Base-by-base conservation (phyloP, 371 early-diverging fungal genomes). In the Mucor lusitanicus region DNA sequence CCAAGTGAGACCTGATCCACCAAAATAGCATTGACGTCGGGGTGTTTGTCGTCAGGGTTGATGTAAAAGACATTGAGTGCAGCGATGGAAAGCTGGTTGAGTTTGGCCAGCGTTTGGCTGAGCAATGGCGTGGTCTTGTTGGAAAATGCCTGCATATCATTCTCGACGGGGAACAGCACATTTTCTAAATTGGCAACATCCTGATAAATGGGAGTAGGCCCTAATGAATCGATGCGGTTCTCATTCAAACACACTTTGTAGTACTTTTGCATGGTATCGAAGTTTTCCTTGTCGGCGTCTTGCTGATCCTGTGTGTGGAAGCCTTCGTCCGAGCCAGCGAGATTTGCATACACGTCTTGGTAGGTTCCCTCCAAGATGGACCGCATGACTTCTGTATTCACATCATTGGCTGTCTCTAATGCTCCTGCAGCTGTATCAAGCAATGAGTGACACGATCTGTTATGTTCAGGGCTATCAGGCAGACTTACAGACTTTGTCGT, bases 191-290 rank as follows among this genome's bases (percentile, higher is more conserved):
- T 30, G 5, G 70, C 46, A 25, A 89, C 39, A 17, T 57, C 40
- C 1, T 78, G 70, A 28, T 76, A 70, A 1, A 89, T 64, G 3
- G 89, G 90, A 8, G 77, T 69, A 2, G 83, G 80, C 9, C 89
- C 88, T 6, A 76, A 58, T 13, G 72, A 39, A 46, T 78, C 67
- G 17, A 87, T 80, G 2, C 59, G 55, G 1, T 63, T 60, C 28
- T 76, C 75, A 58, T 89, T 71, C 79, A 85, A 82, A 55, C 90
- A 89, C 12, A 85, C 68, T 19, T 66, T 53, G 53, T 85, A 90
- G 9, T 87, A 84, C 17, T 73, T 56, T 48, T 84, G 74, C 13
- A 87, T 53, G 56, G 79, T 75, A 12, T 72, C 68, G 40, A 87
- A 86, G 19, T 82, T 85, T 25, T 74, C 63, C 32, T 72, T 64